Evolutionary conservation across 305 asterid genomes (phyloP), one percentile per base, ranked within the genome.

Genomic region (Fraxinus velutina): DNA sequence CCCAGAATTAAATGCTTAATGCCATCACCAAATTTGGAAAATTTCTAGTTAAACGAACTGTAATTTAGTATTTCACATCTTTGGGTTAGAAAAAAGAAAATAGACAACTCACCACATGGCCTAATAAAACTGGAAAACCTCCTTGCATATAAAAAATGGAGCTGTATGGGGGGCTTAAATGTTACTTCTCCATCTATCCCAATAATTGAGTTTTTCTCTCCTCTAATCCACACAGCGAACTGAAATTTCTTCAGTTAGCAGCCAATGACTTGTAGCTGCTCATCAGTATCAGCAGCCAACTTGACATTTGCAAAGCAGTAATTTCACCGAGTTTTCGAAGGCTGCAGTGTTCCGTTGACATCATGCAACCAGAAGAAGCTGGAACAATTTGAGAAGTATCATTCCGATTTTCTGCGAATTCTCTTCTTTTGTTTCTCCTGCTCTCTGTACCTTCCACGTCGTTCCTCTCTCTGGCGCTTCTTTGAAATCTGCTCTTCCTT

Each of bases 391-490:
- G 24, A 15, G 73, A 57, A 84, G 85, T 88, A 85, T 64, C 82
- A 83, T 6, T 79, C 86, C 37, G 82, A 75, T 9, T 84, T 87
- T 83, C 92, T 86, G 76, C 94, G 93, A 64, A 72, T 80, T 89
- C 88, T 95, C 95, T 93, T 95, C 86, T 90, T 92, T 68, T 79
- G 64, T 82, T 94, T 96, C 27, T 96, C 98, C 89, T 93, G 85
- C 80, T 78, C 89, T 22, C 91, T 88, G 84, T 94, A 96, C 82
- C 93, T 92, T 30, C 85, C 98, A 66, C 92, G 88, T 24, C 97
- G 84, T 86, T 96, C 99, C 88, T 96, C 99, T 70, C 99, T 92
- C 85, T 79, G 90, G 75, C 99, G 92, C 91, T 92, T 96, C 76
- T 90, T 96, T 0, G 93, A 89, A 73, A 96, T 39, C 81, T 57